Evolutionary conservation across 495 filamentous ascomycete species (phyloP), one percentile per base, ranked within the genome.

Genomic region (Apiosordaria backusii): DNA sequence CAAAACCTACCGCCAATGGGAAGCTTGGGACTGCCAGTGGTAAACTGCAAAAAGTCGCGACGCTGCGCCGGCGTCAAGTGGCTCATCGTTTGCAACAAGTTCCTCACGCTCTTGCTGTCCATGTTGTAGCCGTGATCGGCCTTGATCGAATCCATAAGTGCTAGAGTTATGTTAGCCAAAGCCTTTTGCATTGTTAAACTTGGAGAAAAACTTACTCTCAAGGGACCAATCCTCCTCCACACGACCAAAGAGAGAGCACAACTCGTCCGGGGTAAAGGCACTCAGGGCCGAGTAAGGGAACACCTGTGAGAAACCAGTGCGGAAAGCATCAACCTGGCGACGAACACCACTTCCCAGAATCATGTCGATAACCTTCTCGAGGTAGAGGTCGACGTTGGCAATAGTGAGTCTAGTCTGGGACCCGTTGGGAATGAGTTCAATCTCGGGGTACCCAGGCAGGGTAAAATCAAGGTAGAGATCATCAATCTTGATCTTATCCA

Each of bases 101-200:
- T 98, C 52, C 87, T 91, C 40, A 99, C 95, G 66, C 92, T 97
- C 82, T 89, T 92, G 83, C 96, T 98, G 70, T 99, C 96, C 88
- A 99, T 95, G 69, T 98, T 98, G 82, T 92, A 99, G 4, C 96
- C 96, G 75, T 99, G 96, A 72, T 99, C 96, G n/a, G 96, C 96
- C 81, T 98, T 99, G 78, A 99, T 93, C 2, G 94, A 97, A 74
- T 99, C 96, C 86, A 94, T 96, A 24, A 99, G 83, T 50, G 95
- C 92, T 96, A 72, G 6, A 69, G 50, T 22, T 66, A 53, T 60
- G 21, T 29, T 19, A 40, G 7, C 4, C 52, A 57, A 25, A 15
- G 4, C 6, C 19, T 27, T 15, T 13, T 21, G 29, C 22, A 23
- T 23, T 26, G 24, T 13, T 3, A 61, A 25, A 40, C 24, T 4